Evolutionary conservation across 2,329 filamentous ascomycete genomes (phyloP).

Genomic region (Colletotrichum plurivorum): DNA sequence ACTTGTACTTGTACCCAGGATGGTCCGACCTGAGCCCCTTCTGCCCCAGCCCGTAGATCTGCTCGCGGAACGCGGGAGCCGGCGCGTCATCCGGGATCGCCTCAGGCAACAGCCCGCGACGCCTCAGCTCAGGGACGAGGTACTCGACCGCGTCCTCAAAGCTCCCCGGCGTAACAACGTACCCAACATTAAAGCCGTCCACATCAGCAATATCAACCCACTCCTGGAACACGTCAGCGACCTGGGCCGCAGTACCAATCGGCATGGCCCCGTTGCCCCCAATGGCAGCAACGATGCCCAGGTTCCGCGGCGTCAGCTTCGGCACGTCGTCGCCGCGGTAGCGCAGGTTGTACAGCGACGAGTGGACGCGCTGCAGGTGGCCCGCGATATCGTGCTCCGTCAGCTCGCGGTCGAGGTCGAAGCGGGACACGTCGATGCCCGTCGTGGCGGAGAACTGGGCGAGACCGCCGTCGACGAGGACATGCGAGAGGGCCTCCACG

Average conservation of each 20-base stretch:
- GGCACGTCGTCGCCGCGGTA: constrained; percentile 59
- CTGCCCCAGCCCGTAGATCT: constrained; percentile 22
- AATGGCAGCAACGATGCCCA: constrained; percentile 57
- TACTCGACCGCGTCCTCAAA: constrained; percentile 51
- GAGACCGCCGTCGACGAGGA: constrained; percentile 66
- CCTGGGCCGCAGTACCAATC: constrained; percentile 55
- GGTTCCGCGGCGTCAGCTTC: constrained; percentile 59
- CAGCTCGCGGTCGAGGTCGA: constrained; percentile 72
- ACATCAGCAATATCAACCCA: constrained; percentile 60
- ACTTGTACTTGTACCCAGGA: constrained; percentile 26
- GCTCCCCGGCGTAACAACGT: constrained; percentile 58
- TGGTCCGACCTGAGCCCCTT: constrained; percentile 26
- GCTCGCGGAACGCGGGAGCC: constrained; percentile 22
- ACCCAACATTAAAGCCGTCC: constrained; percentile 58
- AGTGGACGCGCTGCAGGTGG: constrained; percentile 65
- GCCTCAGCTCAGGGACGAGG: constrained; percentile 47
- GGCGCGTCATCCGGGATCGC: neutral
- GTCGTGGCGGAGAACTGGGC: constrained; percentile 71
- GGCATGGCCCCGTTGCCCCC: constrained; percentile 54
- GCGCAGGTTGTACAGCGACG: constrained; percentile 63
- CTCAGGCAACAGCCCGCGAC: constrained; percentile 41
- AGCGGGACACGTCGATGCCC: constrained; percentile 70
- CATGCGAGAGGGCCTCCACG: constrained; percentile 65
- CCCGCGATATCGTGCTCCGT: constrained; percentile 64
- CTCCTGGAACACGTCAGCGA: constrained; percentile 59